Percentiles rank a stretch among this genome's conserved stretches.
phyloP scores from a whole-genome alignment of 2,329 filamentous ascomycete genomes.

The Fusarium brevicatenulatum region DNA sequence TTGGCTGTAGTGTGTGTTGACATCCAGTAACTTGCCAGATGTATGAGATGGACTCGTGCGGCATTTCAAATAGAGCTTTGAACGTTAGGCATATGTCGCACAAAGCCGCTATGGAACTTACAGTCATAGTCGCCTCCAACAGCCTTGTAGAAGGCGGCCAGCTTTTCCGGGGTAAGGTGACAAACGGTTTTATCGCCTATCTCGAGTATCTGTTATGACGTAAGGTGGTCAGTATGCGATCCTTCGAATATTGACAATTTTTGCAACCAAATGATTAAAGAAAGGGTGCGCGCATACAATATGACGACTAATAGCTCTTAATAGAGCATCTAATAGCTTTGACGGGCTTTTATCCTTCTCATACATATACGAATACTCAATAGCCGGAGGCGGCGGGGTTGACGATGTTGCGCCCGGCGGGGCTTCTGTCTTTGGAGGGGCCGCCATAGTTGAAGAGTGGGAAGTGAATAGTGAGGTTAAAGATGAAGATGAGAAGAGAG shows the following conservation, averaged over 20 bases:
- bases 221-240: constrained; percentile 31
- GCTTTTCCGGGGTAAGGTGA: constrained; percentile 71
- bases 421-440: constrained; percentile 39
- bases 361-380: constrained; percentile 74
- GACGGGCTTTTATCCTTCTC: constrained; percentile 74
- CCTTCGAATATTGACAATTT: not conserved
- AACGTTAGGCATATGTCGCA: constrained; percentile 3
- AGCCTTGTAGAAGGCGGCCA: constrained; percentile 79
- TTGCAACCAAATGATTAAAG: not conserved
- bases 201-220: constrained; percentile 59
- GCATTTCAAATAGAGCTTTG: constrained; percentile 78
- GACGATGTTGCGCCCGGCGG: constrained; percentile 37
- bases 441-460: constrained; percentile 37
- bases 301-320: constrained; percentile 73
- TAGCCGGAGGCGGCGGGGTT: constrained; percentile 41
- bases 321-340: constrained; percentile 72
- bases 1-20: constrained; percentile 85
- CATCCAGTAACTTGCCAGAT: constrained; percentile 94
- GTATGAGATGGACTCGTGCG: constrained; percentile 81
- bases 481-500: constrained; percentile 2
- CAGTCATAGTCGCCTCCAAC: constrained; percentile 81
- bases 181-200: constrained; percentile 66
- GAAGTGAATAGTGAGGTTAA: not conserved
- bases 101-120: constrained; percentile 46
- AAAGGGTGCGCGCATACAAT: constrained; percentile 66